Evolutionary conservation across 202 grass and related monocot genomes (phyloP).

Genomic region (Carex sylvatica): DNA sequence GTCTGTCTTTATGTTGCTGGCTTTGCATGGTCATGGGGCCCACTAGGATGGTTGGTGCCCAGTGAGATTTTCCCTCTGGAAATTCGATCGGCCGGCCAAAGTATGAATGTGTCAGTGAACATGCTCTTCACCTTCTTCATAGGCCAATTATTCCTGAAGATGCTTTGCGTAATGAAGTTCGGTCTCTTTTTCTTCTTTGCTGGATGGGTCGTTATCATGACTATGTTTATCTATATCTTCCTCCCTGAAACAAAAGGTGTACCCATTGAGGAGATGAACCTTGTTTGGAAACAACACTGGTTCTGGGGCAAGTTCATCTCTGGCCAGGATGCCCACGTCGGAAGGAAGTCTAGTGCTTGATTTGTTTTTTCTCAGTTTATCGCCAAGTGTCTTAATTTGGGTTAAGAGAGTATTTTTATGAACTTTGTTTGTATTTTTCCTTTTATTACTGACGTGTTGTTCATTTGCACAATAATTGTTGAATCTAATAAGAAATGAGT

Average conservation of each 20-base stretch:
- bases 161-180: constrained; percentile 73
- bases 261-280: constrained; percentile 54
- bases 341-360: constrained; percentile 18
- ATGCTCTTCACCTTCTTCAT: constrained; percentile 76
- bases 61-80: constrained; percentile 75
- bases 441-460: not conserved
- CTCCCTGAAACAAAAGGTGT: constrained; percentile 58
- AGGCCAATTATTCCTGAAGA: constrained; percentile 61
- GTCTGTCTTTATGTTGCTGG: constrained; percentile 68
- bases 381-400: not conserved
- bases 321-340: not conserved
- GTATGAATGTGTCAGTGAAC: constrained; percentile 71
- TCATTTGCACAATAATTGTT: constrained; percentile 9
- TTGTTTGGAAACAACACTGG: constrained; percentile 53
- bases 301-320: constrained; percentile 58
- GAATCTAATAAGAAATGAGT: constrained; percentile 24
- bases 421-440: not conserved
- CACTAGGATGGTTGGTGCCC: constrained; percentile 60
- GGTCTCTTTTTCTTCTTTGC: constrained; percentile 84
- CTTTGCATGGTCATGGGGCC: constrained; percentile 78
- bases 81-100: constrained; percentile 65
- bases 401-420: constrained; percentile 17
- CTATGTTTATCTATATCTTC: constrained; percentile 52
- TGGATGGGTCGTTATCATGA: constrained; percentile 63
- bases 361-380: not conserved